Percentiles rank a stretch among this genome's conserved stretches.
These are phyloP conservation scores for Heimioporus sp. DNA, from an alignment of 768 basidiomycete genomes.

Conservation along the genomic window DNA sequence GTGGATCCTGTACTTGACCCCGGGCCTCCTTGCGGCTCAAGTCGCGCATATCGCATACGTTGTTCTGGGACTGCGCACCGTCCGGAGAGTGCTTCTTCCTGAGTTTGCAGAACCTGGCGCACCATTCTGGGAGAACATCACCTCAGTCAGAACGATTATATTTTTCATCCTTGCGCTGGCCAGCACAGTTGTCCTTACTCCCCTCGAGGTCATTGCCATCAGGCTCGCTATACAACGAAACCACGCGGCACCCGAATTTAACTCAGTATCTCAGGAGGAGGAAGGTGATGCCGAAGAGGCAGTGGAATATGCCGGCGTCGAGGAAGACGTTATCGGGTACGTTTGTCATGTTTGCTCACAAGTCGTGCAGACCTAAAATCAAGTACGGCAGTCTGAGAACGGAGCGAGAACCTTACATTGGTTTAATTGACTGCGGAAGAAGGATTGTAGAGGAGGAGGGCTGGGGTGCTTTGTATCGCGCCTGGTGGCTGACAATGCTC, in stretches of 20 bases:
- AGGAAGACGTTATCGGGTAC: slow-evolving; percentile 86
- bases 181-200: slow-evolving; percentile 61
- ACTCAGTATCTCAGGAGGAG: slow-evolving; percentile 71
- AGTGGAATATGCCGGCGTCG: slow-evolving; percentile 61
- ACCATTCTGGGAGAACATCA: slow-evolving; percentile 40
- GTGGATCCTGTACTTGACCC: slow-evolving; percentile 80
- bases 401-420: slow-evolving; percentile 77
- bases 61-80: slow-evolving; percentile 39
- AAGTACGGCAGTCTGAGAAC: slow-evolving; percentile 53
- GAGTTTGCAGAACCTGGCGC: slow-evolving; percentile 40
- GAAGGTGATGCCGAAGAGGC: slow-evolving; percentile 61
- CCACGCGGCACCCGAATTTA: slow-evolving; percentile 71
- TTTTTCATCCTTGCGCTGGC: slow-evolving; percentile 56
- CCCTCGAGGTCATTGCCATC: slow-evolving; percentile 77
- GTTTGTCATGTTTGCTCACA: slow-evolving; percentile 16
- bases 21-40: slow-evolving; percentile 53
- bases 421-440: slow-evolving; percentile 72
- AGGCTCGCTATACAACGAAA: slow-evolving; percentile 84
- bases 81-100: slow-evolving; percentile 58
- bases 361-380: neutral
- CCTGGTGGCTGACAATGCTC: slow-evolving; percentile 77
- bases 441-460: slow-evolving; percentile 82
- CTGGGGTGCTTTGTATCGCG: slow-evolving; percentile 67
- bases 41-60: slow-evolving; percentile 44
- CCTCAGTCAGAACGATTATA: slow-evolving; percentile 47